phyloP scores from a whole-genome alignment of 345 rosid genomes.

The Eucalyptus sp. region DNA sequence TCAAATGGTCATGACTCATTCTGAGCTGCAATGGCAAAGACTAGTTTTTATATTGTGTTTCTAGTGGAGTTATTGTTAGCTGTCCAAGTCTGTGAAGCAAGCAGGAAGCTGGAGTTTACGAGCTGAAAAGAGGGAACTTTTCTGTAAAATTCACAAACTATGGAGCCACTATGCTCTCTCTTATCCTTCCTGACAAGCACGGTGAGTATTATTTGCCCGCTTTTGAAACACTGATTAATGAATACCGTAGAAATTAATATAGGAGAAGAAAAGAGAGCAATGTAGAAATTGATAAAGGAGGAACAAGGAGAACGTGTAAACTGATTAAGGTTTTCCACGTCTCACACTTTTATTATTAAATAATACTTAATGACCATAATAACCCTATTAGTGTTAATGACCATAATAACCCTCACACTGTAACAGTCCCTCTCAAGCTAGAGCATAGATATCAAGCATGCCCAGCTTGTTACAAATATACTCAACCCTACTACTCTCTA shows the following conservation, averaged over 20 bases:
- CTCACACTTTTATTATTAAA: too few species aligned
- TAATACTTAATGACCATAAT: too few species aligned
- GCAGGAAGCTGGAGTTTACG: conserved; percentile 3
- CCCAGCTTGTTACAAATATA: too few species aligned
- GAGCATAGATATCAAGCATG: too few species aligned
- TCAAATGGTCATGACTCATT: not conserved
- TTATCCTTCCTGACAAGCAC: conserved; percentile 37
- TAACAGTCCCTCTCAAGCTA: too few species aligned
- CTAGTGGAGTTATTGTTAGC: not conserved
- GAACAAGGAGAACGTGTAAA: too few species aligned
- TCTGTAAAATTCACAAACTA: conserved; percentile 40
- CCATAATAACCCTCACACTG: too few species aligned
- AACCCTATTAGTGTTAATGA: too few species aligned
- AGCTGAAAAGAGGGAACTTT: conserved; percentile 29
- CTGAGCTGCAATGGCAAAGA: not conserved
- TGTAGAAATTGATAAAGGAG: too few species aligned
- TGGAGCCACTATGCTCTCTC: conserved; percentile 55
- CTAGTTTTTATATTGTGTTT: not conserved
- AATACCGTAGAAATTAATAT: not conserved
- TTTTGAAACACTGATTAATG: not conserved
- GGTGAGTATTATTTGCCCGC: conserved; percentile 3
- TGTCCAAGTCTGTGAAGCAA: not conserved
- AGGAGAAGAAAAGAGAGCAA: too few species aligned
- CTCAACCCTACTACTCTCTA: too few species aligned
- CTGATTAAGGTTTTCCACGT: too few species aligned